phyloP scores from a whole-genome alignment of 495 filamentous ascomycete species.

The Aspergillus sclerotioniger region DNA sequence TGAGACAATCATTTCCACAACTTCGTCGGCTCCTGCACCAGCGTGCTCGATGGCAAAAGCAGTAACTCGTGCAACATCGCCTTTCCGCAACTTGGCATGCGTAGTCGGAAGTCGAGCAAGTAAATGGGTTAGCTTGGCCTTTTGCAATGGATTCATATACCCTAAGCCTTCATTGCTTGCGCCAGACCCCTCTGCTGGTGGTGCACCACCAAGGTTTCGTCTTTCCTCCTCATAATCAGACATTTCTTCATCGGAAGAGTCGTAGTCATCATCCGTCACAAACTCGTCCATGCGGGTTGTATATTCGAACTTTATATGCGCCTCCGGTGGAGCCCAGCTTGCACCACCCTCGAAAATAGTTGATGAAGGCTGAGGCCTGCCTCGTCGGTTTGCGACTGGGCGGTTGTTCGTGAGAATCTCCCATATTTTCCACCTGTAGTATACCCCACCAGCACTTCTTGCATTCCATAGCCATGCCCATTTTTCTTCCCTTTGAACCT shows the following conservation, averaged over 20 bases:
- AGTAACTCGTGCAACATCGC: slow-evolving; percentile 83
- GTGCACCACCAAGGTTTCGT: slow-evolving; percentile 52
- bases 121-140: slow-evolving; percentile 77
- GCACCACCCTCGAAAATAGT: slow-evolving; percentile 67
- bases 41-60: slow-evolving; percentile 89
- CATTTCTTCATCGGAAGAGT: slow-evolving; percentile 84
- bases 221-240: slow-evolving; percentile 70
- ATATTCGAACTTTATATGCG: slow-evolving; percentile 68
- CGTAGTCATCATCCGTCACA: slow-evolving; percentile 78
- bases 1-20: slow-evolving; percentile 79
- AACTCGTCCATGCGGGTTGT: slow-evolving; percentile 71
- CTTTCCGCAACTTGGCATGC: slow-evolving; percentile 71
- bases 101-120: slow-evolving; percentile 77
- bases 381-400: slow-evolving; percentile 26
- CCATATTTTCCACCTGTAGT: slow-evolving; percentile 91
- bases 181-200: slow-evolving; percentile 44
- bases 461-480: slow-evolving; percentile 96
- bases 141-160: slow-evolving; percentile 81
- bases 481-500: slow-evolving; percentile 78
- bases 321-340: slow-evolving; percentile 68
- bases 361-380: slow-evolving; percentile 26
- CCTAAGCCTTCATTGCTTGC: slow-evolving; percentile 54
- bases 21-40: slow-evolving; percentile 75
- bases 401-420: slow-evolving; percentile 62
- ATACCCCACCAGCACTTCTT: slow-evolving; percentile 72